Evolutionary conservation across 805 yeast genomes (phyloP), one percentile per base, ranked within the genome.

Genomic region (Kodamaea nitidulidarum): DNA sequence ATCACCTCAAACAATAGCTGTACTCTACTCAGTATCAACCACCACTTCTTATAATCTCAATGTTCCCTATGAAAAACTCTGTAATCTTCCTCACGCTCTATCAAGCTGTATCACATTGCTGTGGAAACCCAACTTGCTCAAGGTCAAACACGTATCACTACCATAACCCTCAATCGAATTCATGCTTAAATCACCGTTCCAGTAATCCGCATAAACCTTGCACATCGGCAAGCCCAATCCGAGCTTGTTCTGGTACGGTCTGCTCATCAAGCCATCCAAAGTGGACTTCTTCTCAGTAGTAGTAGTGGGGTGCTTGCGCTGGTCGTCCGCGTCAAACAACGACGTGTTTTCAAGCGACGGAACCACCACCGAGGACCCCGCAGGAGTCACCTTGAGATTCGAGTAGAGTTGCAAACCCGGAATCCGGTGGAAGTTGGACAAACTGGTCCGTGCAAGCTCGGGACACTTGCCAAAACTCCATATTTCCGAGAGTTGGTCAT

Each of bases 191-290:
- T 83, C 85, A 5, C 98, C 98, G 50, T 90, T 93, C 98, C 98
- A 91, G 60, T 91, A 91, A 51, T 91, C 97, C 0, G 95, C 87
- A 55, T 91, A 91, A 0, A 90, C 87, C 49, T 86, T 81, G 52
- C 96, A 84, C 84, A 91, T 80, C 0, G 98, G 96, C 44, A 91
- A 66, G 0, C 97, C 96, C 43, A 91, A 73, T 0, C 97, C 97
- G 20, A 91, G 63, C 38, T 84, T 84, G 50, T 75, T 75, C 43
- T 84, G 75, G 18, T 84, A 80, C 1, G 93, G 84, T 45, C 97
- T 74, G 22, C 81, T 72, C 30, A 84, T 75, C 51, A 90, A 70
- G 20, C 77, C 71, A 37, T 74, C 70, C 42, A 90, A 65, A 1
- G 93, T 83, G 4, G 80, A 71, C 25, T 56, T 55, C 33, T 65